Evolutionary conservation across 179 eudicot genomes (phyloP).

Genomic region (Sideroxylon spinosum): DNA sequence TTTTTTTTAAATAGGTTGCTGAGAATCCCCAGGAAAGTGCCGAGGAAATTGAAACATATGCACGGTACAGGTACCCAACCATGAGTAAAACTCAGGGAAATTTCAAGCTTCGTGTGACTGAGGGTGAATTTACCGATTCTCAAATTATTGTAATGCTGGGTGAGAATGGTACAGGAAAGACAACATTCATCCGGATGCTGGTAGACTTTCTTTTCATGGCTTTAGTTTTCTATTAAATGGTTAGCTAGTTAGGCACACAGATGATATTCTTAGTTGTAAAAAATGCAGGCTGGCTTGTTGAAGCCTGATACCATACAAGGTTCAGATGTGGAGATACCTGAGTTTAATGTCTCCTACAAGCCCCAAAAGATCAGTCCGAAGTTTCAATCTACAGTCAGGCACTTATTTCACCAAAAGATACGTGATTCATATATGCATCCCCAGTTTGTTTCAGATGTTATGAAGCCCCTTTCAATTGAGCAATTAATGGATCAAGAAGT

Average conservation of each 20-base stretch:
- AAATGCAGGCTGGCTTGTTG: too few relatives aligned
- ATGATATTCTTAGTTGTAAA: not conserved
- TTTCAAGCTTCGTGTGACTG: constrained; percentile 68
- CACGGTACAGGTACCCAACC: constrained; percentile 86
- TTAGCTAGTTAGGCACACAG: not conserved
- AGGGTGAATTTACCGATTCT: constrained; percentile 97
- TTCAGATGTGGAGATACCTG: constrained; percentile 33
- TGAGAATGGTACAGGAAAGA: constrained; percentile 98
- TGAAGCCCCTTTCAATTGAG: constrained; percentile 96
- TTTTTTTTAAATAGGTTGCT: constrained; percentile 53
- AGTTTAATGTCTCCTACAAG: constrained; percentile 91
- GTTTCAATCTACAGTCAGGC: constrained; percentile 57
- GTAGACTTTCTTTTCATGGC: constrained; percentile 28
- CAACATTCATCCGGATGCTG: constrained; percentile 95
- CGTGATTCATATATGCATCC: constrained; percentile 86
- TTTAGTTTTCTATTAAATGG: too few relatives aligned
- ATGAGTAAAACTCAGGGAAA: constrained; percentile 89
- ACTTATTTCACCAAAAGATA: constrained; percentile 71
- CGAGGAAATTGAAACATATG: constrained; percentile 86
- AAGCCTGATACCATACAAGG: not conserved
- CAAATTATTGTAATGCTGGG: constrained; percentile 97
- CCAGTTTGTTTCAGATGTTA: constrained; percentile 88
- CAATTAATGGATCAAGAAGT: constrained; percentile 96
- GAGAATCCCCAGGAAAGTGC: constrained; percentile 94
- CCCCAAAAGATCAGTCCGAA: constrained; percentile 96